These are phyloP conservation scores for Calocera cornea DNA, from an alignment of 768 basidiomycete genomes.

Conservation along the genomic window DNA sequence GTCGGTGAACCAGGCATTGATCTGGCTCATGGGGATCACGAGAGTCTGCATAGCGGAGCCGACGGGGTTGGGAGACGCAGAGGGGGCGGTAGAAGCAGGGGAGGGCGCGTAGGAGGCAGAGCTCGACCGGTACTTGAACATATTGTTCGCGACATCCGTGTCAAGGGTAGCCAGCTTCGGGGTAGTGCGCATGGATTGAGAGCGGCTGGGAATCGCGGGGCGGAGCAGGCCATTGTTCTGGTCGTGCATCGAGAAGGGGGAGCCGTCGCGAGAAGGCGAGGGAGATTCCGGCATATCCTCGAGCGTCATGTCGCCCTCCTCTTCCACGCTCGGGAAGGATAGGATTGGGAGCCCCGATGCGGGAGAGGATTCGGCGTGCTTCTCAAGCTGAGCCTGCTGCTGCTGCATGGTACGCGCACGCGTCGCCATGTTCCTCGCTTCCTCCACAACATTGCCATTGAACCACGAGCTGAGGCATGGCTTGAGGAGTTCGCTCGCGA, in stretches of 20 bases:
- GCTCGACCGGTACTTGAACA: slow-evolving; percentile 7
- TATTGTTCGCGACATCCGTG: slow-evolving; percentile 7
- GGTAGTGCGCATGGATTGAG: background rate
- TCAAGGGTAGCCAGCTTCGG: slow-evolving; percentile 5
- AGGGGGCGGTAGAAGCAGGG: slow-evolving; percentile 5
- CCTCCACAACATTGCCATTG: background rate
- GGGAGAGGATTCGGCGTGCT: background rate
- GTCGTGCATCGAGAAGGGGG: background rate
- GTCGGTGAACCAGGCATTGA: slow-evolving; percentile 21
- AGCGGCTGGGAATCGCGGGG: background rate
- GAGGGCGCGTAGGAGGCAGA: slow-evolving; percentile 1
- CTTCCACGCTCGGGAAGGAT: slow-evolving; percentile 9
- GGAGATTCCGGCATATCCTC: slow-evolving; percentile 14
- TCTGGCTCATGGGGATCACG: slow-evolving; percentile 16
- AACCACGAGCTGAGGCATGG: slow-evolving; percentile 17
- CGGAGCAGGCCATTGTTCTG: background rate
- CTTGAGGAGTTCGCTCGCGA: slow-evolving; percentile 26
- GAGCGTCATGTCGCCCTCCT: slow-evolving; percentile 9
- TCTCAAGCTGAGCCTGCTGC: background rate
- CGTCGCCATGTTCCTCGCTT: slow-evolving; percentile 8
- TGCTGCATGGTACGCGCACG: background rate
- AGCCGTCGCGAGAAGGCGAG: background rate
- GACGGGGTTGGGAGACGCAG: slow-evolving; percentile 18
- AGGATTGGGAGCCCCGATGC: background rate
- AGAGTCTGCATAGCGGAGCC: slow-evolving; percentile 16